Conservation (phyloP, 768 basidiomycete genomes). For the Lanmaoa pseudosensibilis region DNA sequence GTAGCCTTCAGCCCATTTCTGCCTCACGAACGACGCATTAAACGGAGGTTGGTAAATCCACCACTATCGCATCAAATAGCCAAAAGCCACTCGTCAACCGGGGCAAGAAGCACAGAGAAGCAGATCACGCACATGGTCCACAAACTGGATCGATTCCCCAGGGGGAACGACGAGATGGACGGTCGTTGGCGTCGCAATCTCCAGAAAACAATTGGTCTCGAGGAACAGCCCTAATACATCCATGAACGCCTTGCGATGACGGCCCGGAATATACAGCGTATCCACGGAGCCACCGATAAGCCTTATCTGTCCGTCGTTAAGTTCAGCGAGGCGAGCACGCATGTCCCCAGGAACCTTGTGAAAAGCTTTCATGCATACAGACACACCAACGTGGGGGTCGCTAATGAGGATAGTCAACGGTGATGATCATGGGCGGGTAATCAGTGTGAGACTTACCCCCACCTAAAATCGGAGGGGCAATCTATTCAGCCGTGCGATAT, state of each 20-base stretch:
- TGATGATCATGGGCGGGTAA: not conserved
- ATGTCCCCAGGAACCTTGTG: slow-evolving; percentile 34
- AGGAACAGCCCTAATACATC: slow-evolving; percentile 44
- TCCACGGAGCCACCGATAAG: slow-evolving; percentile 50
- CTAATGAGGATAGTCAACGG: slow-evolving; percentile 15
- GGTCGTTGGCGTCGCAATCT: slow-evolving; percentile 48
- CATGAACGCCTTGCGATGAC: slow-evolving; percentile 41
- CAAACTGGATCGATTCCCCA: slow-evolving; percentile 42
- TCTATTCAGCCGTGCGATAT: slow-evolving; percentile 9
- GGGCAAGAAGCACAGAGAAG: not conserved
- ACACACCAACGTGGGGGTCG: slow-evolving; percentile 45
- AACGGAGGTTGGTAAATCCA: slow-evolving; percentile 51
- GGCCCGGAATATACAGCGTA: slow-evolving; percentile 49
- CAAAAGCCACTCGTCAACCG: not conserved
- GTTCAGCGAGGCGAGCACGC: slow-evolving; percentile 39
- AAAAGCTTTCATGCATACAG: slow-evolving; percentile 45
- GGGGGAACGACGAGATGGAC: slow-evolving; percentile 43
- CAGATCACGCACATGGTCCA: slow-evolving; percentile 43
- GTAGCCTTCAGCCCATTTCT: slow-evolving; percentile 45
- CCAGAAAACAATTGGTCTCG: slow-evolving; percentile 48
- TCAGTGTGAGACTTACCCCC: slow-evolving; percentile 36
- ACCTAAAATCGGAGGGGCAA: slow-evolving; percentile 30
- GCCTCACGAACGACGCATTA: slow-evolving; percentile 45
- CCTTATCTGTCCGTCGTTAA: slow-evolving; percentile 35
- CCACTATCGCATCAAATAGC: slow-evolving; percentile 31